Evolutionary conservation across 306 rosid species (phyloP).

Genomic region (Lagenaria siceraria): DNA sequence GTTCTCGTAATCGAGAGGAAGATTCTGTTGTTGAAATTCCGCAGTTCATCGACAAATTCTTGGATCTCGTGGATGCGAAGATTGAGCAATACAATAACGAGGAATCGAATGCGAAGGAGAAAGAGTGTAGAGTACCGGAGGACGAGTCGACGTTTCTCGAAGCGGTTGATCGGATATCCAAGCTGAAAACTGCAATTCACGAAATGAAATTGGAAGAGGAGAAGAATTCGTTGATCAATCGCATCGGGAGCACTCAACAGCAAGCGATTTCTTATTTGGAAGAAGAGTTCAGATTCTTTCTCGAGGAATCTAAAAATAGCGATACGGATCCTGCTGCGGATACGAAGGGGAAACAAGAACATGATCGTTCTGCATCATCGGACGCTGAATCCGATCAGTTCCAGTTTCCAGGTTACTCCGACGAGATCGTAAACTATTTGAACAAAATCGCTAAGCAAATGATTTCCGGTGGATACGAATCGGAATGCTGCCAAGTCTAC

Average conservation of each 20-base stretch:
- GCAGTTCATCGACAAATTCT: slow-evolving; percentile 18
- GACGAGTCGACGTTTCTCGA: slow-evolving; percentile 34
- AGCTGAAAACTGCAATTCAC: slow-evolving; percentile 15
- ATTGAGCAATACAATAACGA: slow-evolving; percentile 7
- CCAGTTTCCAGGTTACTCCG: slow-evolving; percentile 30
- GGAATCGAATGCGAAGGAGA: slow-evolving; percentile 27
- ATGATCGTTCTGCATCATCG: not conserved
- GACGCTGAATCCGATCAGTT: slow-evolving; percentile 13
- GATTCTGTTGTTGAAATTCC: slow-evolving; percentile 18
- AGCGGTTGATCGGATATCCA: slow-evolving; percentile 32
- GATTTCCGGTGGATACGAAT: slow-evolving; percentile 26
- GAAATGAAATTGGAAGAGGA: slow-evolving; percentile 9
- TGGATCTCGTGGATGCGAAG: slow-evolving; percentile 38
- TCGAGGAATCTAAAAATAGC: slow-evolving; percentile 33
- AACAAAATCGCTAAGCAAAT: slow-evolving; percentile 26
- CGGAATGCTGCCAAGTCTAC: slow-evolving; percentile 46
- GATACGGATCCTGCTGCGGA: slow-evolving; percentile 18
- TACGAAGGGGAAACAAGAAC: slow-evolving; percentile 20
- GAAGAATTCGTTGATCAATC: slow-evolving; percentile 28
- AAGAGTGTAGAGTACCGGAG: slow-evolving; percentile 20
- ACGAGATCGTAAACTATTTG: slow-evolving; percentile 21
- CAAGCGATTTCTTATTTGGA: slow-evolving; percentile 46
- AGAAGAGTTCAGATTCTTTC: slow-evolving; percentile 43
- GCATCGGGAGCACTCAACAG: slow-evolving; percentile 32
- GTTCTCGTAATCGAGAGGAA: not conserved